Evolutionary conservation across 1,284 basidiomycete genomes (phyloP).

Genomic region (Phlebopus sp.): DNA sequence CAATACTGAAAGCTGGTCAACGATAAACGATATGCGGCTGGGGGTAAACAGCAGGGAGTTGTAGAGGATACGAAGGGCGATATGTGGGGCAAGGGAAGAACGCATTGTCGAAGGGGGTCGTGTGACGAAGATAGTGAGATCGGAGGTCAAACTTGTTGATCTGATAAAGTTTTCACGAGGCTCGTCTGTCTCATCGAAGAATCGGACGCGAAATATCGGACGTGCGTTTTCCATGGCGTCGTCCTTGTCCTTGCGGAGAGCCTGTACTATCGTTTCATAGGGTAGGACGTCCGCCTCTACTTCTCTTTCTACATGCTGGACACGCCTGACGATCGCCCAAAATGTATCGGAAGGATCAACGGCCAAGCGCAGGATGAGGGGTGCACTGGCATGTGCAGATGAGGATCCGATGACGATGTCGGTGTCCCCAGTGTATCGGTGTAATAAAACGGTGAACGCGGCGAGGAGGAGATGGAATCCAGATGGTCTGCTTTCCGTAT

Average conservation of each 20-base stretch:
- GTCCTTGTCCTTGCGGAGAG: slow-evolving; percentile 68
- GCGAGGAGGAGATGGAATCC: slow-evolving; percentile 91
- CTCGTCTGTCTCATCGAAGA: slow-evolving; percentile 89
- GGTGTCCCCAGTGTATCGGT: slow-evolving; percentile 95
- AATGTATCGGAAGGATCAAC: slow-evolving; percentile 89
- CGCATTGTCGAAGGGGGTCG: slow-evolving; percentile 66
- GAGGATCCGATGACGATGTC: slow-evolving; percentile 94
- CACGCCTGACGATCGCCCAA: slow-evolving; percentile 86
- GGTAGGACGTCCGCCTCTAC: slow-evolving; percentile 84
- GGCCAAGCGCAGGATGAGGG: slow-evolving; percentile 82
- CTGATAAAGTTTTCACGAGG: slow-evolving; percentile 74
- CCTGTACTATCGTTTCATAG: slow-evolving; percentile 77
- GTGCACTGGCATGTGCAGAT: slow-evolving; percentile 73
- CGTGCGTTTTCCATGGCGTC: slow-evolving; percentile 49
- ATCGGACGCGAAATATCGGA: slow-evolving; percentile 90
- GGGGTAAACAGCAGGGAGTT: slow-evolving; percentile 94
- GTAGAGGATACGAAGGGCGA: slow-evolving; percentile 87
- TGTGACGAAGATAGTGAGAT: slow-evolving; percentile 83
- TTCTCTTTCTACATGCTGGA: slow-evolving; percentile 83
- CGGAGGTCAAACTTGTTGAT: slow-evolving; percentile 82
- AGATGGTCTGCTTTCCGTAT: slow-evolving; percentile 57
- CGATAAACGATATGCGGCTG: slow-evolving; percentile 71
- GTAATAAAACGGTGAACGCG: slow-evolving; percentile 87
- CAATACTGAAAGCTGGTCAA: slow-evolving; percentile 85
- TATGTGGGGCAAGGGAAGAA: slow-evolving; percentile 71